Percentiles rank a stretch among this genome's conserved stretches.
Conservation (phyloP, 2,329 filamentous ascomycete species). For the Huntiella abstrusa region DNA sequence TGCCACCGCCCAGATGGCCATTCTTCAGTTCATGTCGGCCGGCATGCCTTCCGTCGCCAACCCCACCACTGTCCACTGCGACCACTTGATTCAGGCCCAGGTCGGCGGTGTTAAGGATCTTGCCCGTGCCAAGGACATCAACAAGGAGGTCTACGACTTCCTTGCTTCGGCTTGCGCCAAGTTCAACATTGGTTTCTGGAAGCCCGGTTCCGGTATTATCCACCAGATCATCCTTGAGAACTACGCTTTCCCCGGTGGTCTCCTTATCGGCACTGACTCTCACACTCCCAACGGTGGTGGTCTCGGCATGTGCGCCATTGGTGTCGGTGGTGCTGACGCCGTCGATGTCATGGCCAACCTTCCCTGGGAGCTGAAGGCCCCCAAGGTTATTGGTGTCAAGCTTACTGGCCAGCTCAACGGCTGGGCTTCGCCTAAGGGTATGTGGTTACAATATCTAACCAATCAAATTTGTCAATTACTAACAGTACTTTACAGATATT, state of each 20-base stretch:
- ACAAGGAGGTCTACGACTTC: conserved; percentile 99
- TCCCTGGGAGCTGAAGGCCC: conserved; percentile 96
- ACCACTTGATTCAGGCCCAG: conserved; percentile 98
- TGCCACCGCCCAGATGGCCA: conserved; percentile 98
- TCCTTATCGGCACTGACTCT: conserved; percentile 93
- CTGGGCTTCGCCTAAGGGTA: conserved; percentile 71
- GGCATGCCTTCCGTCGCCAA: conserved; percentile 92
- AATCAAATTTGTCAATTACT: background rate
- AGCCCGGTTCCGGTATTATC: conserved; percentile 94
- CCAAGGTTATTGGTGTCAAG: conserved; percentile 91
- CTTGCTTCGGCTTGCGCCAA: conserved; percentile 83
- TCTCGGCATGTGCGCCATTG: conserved; percentile 85
- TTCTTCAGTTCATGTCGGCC: conserved; percentile 98
- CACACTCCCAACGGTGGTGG: conserved; percentile 96
- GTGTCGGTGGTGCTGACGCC: conserved; percentile 94
- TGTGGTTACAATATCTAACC: background rate
- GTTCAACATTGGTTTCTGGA: conserved; percentile 99
- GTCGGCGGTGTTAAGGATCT: conserved; percentile 86
- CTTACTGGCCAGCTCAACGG: conserved; percentile 76
- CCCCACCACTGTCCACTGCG: conserved; percentile 90
- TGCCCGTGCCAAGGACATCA: conserved; percentile 73
- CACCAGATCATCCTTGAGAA: conserved; percentile 98
- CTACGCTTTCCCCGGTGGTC: conserved; percentile 96
- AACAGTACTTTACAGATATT: conserved; percentile 42
- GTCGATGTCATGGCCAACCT: conserved; percentile 97